These are phyloP conservation scores for Metarhizium robertsii DNA, from an alignment of 2,329 filamentous ascomycete species.

Conservation along the genomic window DNA sequence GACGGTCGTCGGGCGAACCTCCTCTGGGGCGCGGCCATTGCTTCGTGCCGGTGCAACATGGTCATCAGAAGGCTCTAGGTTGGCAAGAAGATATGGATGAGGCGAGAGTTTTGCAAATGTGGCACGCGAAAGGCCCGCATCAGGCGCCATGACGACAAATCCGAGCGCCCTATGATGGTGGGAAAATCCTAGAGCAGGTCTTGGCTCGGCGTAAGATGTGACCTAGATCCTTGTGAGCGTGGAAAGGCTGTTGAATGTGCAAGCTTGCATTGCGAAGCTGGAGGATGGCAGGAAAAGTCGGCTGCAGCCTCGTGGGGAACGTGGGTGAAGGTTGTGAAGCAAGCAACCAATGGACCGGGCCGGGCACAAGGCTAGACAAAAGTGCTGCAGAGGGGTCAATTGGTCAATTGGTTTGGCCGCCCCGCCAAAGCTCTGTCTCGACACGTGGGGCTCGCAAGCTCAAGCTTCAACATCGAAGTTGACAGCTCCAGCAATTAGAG, in stretches of 20 bases:
- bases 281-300: constrained; percentile 1
- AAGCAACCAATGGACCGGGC: neutral
- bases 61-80: constrained; percentile 57
- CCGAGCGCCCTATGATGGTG: neutral
- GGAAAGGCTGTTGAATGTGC: neutral
- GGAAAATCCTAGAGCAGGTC: neutral
- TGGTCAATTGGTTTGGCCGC: neutral
- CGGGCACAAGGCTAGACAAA: constrained; percentile 1
- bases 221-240: neutral
- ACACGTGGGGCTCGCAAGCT: too few species aligned
- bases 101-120: constrained; percentile 87
- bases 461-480: too few species aligned
- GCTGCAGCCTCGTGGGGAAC: constrained; percentile 1
- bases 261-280: neutral
- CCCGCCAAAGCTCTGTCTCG: neutral
- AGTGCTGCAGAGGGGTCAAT: too few species aligned
- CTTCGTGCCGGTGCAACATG: constrained; percentile 52
- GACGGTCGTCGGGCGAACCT: constrained; percentile 63
- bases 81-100: constrained; percentile 80
- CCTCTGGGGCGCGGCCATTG: constrained; percentile 65
- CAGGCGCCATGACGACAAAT: constrained; percentile 18
- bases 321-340: neutral
- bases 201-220: neutral
- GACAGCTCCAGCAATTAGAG: too few species aligned
- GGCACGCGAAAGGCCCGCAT: constrained; percentile 42